phyloP scores from a whole-genome alignment of 192 early-diverging fungal species.

The Coemansia sp. region DNA sequence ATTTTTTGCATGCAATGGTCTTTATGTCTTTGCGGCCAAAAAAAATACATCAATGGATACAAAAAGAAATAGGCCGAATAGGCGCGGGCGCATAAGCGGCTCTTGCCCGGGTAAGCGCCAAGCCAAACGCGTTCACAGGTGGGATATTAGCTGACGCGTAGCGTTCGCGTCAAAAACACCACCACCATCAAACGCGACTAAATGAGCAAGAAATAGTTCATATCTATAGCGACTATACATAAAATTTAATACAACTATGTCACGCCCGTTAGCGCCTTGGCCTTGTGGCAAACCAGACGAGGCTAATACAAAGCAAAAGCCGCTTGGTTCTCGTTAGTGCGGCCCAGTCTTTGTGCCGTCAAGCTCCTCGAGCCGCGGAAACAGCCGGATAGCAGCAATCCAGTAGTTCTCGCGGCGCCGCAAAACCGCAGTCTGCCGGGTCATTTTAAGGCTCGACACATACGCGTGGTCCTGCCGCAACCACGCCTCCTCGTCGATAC shows the following conservation, averaged over 20 bases:
- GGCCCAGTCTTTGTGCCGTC: conserved; percentile 38
- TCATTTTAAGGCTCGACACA: conserved; percentile 21
- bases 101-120: neutral
- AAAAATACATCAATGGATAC: neutral
- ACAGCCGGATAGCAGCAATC: conserved; percentile 14
- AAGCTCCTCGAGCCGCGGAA: conserved; percentile 42
- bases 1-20: neutral
- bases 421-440: conserved; percentile 11
- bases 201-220: neutral
- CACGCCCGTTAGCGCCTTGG: too few species aligned
- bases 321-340: neutral
- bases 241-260: neutral
- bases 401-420: conserved; percentile 43
- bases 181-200: neutral
- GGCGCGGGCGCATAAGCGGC: neutral
- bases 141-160: too few species aligned
- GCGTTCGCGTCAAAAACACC: too few species aligned
- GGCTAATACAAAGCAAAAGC: neutral
- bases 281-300: too few species aligned
- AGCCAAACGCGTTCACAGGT: neutral
- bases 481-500: conserved; percentile 44
- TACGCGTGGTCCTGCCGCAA: conserved; percentile 32
- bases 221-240: neutral
- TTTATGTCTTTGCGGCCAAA: neutral
- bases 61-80: too few species aligned